phyloP scores from a whole-genome alignment of 73 alveolate genomes.

The Paramecium caudatum region DNA sequence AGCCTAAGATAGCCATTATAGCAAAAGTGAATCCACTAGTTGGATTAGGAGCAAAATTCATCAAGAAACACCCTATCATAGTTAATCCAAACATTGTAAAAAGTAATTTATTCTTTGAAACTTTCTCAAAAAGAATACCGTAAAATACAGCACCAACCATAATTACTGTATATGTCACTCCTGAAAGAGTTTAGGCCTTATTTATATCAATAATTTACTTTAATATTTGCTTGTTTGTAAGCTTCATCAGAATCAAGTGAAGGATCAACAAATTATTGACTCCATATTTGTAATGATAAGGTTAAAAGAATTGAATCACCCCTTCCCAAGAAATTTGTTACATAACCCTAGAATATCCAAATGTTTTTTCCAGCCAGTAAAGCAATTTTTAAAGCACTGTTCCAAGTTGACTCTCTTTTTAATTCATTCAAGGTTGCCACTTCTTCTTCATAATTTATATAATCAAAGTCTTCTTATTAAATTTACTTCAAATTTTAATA shows the following conservation, averaged over 20 bases:
- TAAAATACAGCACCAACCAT: conserved; percentile 56
- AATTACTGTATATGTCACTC: conserved; percentile 69
- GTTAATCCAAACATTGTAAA: conserved; percentile 71
- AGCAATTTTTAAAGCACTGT: conserved; percentile 58
- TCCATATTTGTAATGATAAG: conserved; percentile 71
- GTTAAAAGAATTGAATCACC: conserved; percentile 74
- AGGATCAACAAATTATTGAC: conserved; percentile 52
- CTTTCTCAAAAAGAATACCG: conserved; percentile 70
- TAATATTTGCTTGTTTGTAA: conserved; percentile 70
- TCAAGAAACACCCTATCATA: conserved; percentile 75
- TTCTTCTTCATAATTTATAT: conserved; percentile 40
- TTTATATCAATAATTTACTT: conserved; percentile 32
- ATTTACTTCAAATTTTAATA: background rate
- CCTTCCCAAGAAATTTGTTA: conserved; percentile 76
- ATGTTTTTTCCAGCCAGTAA: conserved; percentile 70
- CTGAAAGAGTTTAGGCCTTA: conserved; percentile 71
- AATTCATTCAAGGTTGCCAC: background rate
- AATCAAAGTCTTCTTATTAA: conserved; percentile 52
- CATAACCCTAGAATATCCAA: conserved; percentile 74
- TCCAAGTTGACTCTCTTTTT: background rate
- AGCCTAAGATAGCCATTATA: conserved; percentile 69
- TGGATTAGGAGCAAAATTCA: conserved; percentile 73
- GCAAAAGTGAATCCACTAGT: conserved; percentile 50
- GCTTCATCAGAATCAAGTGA: conserved; percentile 53
- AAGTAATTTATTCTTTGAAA: conserved; percentile 53